A percentile compares a stretch with the other conserved stretches of the same genome.
Evolutionary conservation across 73 alveolate species (phyloP).

Genomic region (Durusdinium trenchii): DNA sequence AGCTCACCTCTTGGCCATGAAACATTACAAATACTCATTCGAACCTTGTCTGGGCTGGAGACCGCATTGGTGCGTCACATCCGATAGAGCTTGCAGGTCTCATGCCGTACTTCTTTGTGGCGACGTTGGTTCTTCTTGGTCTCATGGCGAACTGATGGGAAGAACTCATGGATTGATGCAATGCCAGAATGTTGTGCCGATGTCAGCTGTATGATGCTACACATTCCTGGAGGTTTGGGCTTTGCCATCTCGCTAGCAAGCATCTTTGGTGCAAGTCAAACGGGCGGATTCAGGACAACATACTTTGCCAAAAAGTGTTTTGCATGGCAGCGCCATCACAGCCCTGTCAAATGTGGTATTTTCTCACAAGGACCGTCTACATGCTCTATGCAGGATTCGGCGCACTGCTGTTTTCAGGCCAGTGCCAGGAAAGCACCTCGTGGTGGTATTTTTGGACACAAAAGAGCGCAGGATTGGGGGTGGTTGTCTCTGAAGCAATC

Average conservation of each 20-base stretch:
- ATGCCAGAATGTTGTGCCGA: not conserved
- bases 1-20: too few relatives aligned
- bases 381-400: conserved; percentile 57
- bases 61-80: too few relatives aligned
- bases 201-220: not conserved
- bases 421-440: too few relatives aligned
- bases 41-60: too few relatives aligned
- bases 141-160: not conserved
- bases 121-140: not conserved
- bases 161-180: not conserved
- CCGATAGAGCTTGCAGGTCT: too few relatives aligned
- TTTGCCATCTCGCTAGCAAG: conserved; percentile 41
- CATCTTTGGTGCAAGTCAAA: conserved; percentile 81
- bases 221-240: conserved; percentile 18
- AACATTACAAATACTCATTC: too few relatives aligned
- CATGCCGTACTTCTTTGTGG: conserved; percentile 51
- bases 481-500: too few relatives aligned
- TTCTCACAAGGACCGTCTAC: conserved; percentile 33
- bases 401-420: conserved; percentile 74
- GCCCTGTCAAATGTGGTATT: not conserved
- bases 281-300: conserved; percentile 49
- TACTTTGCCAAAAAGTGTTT: not conserved
- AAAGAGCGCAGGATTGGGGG: too few relatives aligned
- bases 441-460: too few relatives aligned
- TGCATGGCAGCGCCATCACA: not conserved